Conservation (phyloP, 2,329 filamentous ascomycete species). For the Xylariaceae sp. region DNA sequence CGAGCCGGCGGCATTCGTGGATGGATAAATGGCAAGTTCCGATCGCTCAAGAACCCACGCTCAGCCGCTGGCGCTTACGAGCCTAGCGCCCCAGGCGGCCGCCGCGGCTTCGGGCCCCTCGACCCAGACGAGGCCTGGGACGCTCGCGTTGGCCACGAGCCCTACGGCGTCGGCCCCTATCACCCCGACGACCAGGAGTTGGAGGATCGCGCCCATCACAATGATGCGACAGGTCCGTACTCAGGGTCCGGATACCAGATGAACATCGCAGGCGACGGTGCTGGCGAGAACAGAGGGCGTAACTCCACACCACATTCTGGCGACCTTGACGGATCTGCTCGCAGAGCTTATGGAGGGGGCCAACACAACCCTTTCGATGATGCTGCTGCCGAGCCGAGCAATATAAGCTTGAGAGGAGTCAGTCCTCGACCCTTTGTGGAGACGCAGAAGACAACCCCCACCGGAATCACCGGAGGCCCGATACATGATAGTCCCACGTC, state of each 20-base stretch:
- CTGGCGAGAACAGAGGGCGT: constrained; percentile 39
- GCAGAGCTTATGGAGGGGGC: constrained; percentile 35
- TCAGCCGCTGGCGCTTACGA: constrained; percentile 71
- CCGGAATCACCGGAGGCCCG: constrained; percentile 8
- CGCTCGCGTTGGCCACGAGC: constrained; percentile 69
- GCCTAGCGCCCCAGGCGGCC: constrained; percentile 41
- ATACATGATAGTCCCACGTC: constrained; percentile 30
- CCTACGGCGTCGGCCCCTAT: constrained; percentile 16
- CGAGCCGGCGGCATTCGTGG: constrained; percentile 61
- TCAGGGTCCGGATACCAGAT: constrained; percentile 43
- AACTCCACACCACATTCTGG: constrained; percentile 40
- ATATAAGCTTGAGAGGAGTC: constrained; percentile 61
- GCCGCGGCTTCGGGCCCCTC: constrained; percentile 60
- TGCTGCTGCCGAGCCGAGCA: constrained; percentile 55
- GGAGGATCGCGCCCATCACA: constrained; percentile 40
- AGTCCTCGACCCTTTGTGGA: constrained; percentile 65
- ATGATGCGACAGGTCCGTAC: constrained; percentile 10
- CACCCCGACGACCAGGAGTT: constrained; percentile 66
- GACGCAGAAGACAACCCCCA: constrained; percentile 30
- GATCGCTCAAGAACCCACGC: constrained; percentile 59
- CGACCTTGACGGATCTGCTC: constrained; percentile 31
- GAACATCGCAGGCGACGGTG: constrained; percentile 37
- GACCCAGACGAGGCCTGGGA: constrained; percentile 89
- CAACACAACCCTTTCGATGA: constrained; percentile 67
- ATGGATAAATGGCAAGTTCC: constrained; percentile 66